Conservation (phyloP, 129 eudicot species). For the Artemisia tridentata region DNA sequence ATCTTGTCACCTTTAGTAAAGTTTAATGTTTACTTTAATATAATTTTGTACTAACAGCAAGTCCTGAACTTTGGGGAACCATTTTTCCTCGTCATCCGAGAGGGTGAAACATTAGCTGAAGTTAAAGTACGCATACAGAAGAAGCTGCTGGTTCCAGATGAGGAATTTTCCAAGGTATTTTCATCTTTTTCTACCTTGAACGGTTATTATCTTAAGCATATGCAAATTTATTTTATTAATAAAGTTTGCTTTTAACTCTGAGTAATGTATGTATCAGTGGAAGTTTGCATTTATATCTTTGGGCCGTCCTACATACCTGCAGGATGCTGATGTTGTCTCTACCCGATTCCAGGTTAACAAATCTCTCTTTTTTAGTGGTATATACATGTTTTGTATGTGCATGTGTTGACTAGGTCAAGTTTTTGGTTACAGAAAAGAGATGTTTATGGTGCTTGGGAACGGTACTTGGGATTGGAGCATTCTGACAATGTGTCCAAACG, state of each 20-base stretch:
- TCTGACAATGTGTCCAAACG: conserved; percentile 63
- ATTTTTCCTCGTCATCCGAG: conserved; percentile 74
- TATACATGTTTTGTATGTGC: not conserved
- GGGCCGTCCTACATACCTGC: conserved; percentile 84
- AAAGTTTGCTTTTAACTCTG: not conserved
- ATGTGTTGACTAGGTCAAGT: conserved; percentile 3
- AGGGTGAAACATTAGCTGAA: conserved; percentile 72
- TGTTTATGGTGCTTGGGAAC: conserved; percentile 89
- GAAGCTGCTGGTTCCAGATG: conserved; percentile 81
- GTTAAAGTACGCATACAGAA: conserved; percentile 75
- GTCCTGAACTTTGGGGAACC: conserved; percentile 87
- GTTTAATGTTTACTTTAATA: conserved; percentile 1
- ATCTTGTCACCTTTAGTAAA: too few relatives aligned
- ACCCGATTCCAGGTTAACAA: conserved; percentile 74
- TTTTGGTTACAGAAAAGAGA: conserved; percentile 61
- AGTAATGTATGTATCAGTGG: conserved; percentile 56
- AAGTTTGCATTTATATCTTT: conserved; percentile 74
- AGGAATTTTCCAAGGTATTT: conserved; percentile 78
- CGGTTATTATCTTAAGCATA: not conserved
- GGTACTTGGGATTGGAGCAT: conserved; percentile 89
- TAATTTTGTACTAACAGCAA: conserved; percentile 37
- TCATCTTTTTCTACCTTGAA: not conserved
- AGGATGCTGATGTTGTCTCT: conserved; percentile 68
- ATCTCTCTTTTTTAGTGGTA: conserved; percentile 9
- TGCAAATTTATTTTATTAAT: not conserved